These are phyloP conservation scores for Hanseniaspora vineae DNA, from an alignment of 805 yeast genomes.

Conservation along the genomic window DNA sequence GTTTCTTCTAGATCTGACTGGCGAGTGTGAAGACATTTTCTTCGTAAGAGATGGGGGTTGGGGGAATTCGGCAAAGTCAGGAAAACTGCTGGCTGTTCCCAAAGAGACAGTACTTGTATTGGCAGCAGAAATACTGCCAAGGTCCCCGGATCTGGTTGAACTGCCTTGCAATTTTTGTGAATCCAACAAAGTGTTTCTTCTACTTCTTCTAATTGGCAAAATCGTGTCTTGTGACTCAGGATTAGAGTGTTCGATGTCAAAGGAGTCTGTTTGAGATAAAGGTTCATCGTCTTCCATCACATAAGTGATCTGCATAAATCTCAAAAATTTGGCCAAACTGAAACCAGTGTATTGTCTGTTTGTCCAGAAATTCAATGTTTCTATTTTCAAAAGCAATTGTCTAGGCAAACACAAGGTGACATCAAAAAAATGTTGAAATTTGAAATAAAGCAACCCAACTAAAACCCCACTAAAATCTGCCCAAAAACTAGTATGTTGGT, in stretches of 20 bases:
- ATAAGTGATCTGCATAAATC: conserved; percentile 2
- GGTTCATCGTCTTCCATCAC: conserved; percentile 2
- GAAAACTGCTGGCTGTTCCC: not conserved
- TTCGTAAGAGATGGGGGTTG: not conserved
- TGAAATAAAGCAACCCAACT: conserved; percentile 2
- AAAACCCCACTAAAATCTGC: not conserved
- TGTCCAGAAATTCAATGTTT: conserved; percentile 4
- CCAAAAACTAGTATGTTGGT: not conserved
- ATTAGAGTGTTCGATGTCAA: not conserved
- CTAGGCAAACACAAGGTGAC: conserved; percentile 2
- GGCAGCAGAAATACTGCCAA: too few relatives aligned
- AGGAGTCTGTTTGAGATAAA: not conserved
- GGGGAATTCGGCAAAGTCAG: not conserved
- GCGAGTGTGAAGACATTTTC: not conserved
- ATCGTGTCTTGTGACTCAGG: not conserved
- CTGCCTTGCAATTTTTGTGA: not conserved
- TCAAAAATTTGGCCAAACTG: conserved; percentile 2
- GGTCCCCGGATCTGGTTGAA: not conserved
- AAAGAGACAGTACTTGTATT: too few relatives aligned
- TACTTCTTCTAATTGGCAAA: not conserved
- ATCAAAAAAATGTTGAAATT: conserved; percentile 2
- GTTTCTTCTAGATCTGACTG: not conserved
- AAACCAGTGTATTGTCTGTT: conserved; percentile 1
- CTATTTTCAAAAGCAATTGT: conserved; percentile 4
- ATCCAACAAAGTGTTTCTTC: not conserved